phyloP scores from a whole-genome alignment of 345 rosid genomes.

The Lumnitzera racemosa region DNA sequence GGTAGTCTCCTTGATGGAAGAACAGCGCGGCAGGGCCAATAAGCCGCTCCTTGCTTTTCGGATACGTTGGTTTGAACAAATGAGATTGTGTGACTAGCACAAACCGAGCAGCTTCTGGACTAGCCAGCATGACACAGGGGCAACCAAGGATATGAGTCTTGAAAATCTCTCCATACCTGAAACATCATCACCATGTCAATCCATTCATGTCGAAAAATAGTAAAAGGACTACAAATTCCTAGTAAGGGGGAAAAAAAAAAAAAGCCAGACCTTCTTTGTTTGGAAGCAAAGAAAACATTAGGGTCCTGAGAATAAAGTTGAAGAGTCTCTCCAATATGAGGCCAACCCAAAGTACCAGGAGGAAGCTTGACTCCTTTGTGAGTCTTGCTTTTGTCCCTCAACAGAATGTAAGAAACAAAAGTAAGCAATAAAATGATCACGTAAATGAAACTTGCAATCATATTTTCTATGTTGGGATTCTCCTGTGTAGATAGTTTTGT shows the following conservation, averaged over 20 bases:
- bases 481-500: too few relatives aligned
- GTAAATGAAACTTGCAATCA: too few relatives aligned
- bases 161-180: conserved; percentile 85
- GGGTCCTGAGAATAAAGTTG: conserved; percentile 70
- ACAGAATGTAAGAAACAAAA: neutral
- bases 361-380: conserved; percentile 31
- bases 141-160: conserved; percentile 85
- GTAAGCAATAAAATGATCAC: neutral
- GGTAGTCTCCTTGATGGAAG: conserved; percentile 85
- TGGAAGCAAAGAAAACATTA: conserved; percentile 43
- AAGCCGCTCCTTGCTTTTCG: conserved; percentile 78
- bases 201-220: too few relatives aligned
- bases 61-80: conserved; percentile 87
- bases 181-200: conserved; percentile 2
- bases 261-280: conserved; percentile 41
- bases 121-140: conserved; percentile 85
- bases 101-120: conserved; percentile 82
- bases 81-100: conserved; percentile 64
- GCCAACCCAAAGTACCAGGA: conserved; percentile 80
- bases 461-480: too few relatives aligned
- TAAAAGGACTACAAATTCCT: neutral
- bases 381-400: neutral
- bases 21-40: conserved; percentile 81
- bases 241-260: too few relatives aligned
- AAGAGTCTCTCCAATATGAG: conserved; percentile 60